Evolutionary conservation across 1,284 basidiomycete genomes (phyloP).

Genomic region (Pascua guehoae): DNA sequence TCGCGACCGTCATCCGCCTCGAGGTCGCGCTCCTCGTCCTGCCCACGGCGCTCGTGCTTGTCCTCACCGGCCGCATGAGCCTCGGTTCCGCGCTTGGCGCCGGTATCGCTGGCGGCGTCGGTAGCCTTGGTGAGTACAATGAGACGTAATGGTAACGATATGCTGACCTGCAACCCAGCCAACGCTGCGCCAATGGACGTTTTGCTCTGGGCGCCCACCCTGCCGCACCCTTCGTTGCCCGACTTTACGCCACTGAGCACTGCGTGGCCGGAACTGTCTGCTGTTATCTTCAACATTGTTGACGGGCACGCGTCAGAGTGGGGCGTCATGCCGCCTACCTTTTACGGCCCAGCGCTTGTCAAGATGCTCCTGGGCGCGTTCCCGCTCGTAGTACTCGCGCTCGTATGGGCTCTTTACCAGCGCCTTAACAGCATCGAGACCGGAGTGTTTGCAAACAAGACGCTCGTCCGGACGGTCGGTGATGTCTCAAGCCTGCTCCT

Average conservation of each 20-base stretch:
- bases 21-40: conserved; percentile 70
- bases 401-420: conserved; percentile 40
- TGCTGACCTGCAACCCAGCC: conserved; percentile 48
- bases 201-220: conserved; percentile 66
- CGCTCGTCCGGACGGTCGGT: conserved; percentile 11
- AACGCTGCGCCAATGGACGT: conserved; percentile 71
- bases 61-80: conserved; percentile 53
- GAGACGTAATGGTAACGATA: not conserved
- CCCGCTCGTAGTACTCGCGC: conserved; percentile 61
- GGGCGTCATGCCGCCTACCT: conserved; percentile 75
- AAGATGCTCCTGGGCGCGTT: conserved; percentile 68
- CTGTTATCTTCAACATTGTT: conserved; percentile 80
- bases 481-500: conserved; percentile 23
- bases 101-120: conserved; percentile 57
- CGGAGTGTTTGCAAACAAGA: conserved; percentile 4
- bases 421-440: not conserved
- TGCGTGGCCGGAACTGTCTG: conserved; percentile 83
- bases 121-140: conserved; percentile 58
- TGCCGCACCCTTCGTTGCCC: conserved; percentile 33
- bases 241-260: conserved; percentile 47
- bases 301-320: conserved; percentile 83
- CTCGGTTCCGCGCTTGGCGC: conserved; percentile 55
- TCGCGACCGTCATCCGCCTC: conserved; percentile 71
- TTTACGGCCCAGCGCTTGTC: conserved; percentile 72
- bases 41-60: conserved; percentile 60